Percentiles rank a stretch among this genome's conserved stretches.
phyloP scores from a whole-genome alignment of 768 basidiomycete species.

The Lactarius vividus region DNA sequence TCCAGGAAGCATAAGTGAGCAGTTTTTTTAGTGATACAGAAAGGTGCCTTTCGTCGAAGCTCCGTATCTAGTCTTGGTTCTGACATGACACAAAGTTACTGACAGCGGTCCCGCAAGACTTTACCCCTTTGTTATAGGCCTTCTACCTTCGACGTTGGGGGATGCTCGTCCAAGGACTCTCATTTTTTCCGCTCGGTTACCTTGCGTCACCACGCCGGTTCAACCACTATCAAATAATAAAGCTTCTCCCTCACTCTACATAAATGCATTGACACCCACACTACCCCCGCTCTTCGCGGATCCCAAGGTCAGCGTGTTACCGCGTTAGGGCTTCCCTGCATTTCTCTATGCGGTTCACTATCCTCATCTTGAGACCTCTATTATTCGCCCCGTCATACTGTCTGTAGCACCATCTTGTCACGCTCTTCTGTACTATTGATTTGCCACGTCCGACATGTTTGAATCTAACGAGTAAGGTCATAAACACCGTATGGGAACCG shows the following conservation, averaged over 20 bases:
- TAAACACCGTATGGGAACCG: background rate
- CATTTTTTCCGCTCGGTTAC: background rate
- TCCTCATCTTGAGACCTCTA: background rate
- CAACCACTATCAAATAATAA: background rate
- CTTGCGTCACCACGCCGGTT: background rate
- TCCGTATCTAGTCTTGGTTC: background rate
- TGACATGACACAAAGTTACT: conserved; percentile 9
- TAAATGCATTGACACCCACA: background rate
- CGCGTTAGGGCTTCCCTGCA: background rate
- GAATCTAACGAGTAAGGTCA: background rate
- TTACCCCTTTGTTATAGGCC: background rate
- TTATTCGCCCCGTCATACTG: background rate
- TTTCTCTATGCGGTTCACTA: background rate
- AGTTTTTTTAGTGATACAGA: background rate
- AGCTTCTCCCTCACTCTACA: background rate
- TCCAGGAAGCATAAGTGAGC: conserved; percentile 21
- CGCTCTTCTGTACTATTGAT: background rate
- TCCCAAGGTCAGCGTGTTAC: background rate
- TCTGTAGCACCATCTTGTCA: conserved; percentile 12
- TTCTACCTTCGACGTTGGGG: background rate
- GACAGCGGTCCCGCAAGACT: background rate
- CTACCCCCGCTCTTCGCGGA: background rate
- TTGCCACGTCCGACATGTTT: conserved; percentile 2
- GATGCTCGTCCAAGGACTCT: background rate
- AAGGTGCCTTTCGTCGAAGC: conserved; percentile 9